These are phyloP conservation scores for Ceriops tagal DNA, from an alignment of 345 rosid species.

Conservation along the genomic window DNA sequence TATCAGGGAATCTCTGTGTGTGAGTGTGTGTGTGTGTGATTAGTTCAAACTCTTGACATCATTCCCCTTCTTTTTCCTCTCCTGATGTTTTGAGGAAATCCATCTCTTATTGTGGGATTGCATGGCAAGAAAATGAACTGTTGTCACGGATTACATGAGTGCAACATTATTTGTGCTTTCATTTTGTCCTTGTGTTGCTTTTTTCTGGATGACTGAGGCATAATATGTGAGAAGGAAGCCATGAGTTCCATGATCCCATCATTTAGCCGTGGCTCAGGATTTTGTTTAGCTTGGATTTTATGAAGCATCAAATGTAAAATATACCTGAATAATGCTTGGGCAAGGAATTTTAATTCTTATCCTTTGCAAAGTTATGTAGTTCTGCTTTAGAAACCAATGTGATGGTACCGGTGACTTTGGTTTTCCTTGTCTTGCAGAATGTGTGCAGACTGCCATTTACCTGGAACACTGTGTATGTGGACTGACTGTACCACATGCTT, in stretches of 20 bases:
- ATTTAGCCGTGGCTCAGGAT: no score
- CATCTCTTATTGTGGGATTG: no score
- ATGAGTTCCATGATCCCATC: no score
- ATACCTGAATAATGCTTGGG: background rate
- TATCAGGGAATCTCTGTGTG: background rate
- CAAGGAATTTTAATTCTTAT: background rate
- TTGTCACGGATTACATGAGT: background rate
- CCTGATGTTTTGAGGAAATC: no score
- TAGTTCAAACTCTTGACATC: no score
- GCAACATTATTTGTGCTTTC: background rate
- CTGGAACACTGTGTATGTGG: constrained; percentile 99
- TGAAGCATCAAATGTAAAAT: no score
- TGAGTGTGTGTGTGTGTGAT: no score
- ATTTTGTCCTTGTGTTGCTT: background rate
- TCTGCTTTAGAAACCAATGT: background rate
- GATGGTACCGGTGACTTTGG: background rate
- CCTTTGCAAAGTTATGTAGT: background rate
- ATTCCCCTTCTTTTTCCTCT: no score
- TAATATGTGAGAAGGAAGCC: background rate
- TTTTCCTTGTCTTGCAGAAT: constrained; percentile 49
- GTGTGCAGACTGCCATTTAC: constrained; percentile 98
- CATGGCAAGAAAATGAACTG: no score
- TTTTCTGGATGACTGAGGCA: background rate
- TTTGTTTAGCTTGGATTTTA: no score
- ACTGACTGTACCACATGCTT: constrained; percentile 98